Evolutionary conservation across 768 basidiomycete species (phyloP), one percentile per base, ranked within the genome.

Genomic region (Clitopilus passeckerianus): DNA sequence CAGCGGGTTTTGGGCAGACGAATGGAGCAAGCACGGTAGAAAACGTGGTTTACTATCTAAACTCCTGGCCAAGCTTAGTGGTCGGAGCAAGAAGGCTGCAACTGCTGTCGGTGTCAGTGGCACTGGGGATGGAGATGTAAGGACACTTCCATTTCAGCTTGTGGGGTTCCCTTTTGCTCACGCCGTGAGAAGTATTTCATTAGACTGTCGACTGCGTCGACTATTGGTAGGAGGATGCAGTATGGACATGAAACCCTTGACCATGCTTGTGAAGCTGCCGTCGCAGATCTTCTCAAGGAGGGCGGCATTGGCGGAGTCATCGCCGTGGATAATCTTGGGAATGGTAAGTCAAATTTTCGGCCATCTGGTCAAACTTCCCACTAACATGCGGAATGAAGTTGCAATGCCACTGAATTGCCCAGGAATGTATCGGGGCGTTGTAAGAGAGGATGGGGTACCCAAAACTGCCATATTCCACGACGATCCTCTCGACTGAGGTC

Each of bases 371-470:
- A 23, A 18, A 35, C 18, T 20, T 44, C 34, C 60, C 55, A 34
- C 35, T 34, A 20, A 50, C 22, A 18, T 50, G 5, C 34, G 56
- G 27, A 60, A 54, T 35, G n/a, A 62, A 91, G 90, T 92, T 46
- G 75, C 88, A 0, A 82, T 89, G 75, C 83, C 89, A 6, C 68
- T 93, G 61, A 93, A 92, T 68, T 89, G 85, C 65, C 74, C 80
- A 18, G 89, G 91, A 7, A 93, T 93, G 91, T 93, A 91, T 67
- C 81, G 91, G 27, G 91, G 91, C 6, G 77, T 91, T 15, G 84
- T 92, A 34, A 74, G 79, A 46, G 74, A 78, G 62, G 89, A 93
- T 60, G 91, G 90, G 9, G 68, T 85, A 7, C 79, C 89, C 0
- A 82, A 82, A 70, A 89, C 87, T 0, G 91, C 90, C 10, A 90